Base-by-base conservation (phyloP, 129 eudicot species). In the Centrapalus pauciflorus region DNA sequence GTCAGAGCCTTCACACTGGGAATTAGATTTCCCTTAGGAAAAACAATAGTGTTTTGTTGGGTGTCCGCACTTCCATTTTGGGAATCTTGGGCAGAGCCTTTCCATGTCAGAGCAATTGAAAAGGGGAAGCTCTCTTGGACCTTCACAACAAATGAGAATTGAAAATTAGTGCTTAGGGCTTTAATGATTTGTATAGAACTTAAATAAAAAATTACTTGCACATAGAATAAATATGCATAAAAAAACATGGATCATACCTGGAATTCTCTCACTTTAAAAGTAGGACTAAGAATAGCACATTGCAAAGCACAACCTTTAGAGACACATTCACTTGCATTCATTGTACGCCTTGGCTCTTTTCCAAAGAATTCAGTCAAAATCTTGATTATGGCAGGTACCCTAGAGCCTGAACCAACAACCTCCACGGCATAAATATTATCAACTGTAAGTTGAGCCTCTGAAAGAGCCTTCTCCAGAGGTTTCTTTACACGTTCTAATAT, bases 321-420 rank as follows among this genome's bases (percentile, higher is more conserved):
- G 28, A 92, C 96, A 72, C 96, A 92, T 68, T 93, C 98, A 72
- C 96, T 93, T 10, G 96, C 98, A 27, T 88, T 93, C 98, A 88
- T 92, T 43, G 98, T 88, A 17, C 98, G 87, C 61, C 96, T 81
- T 4, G 98, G 96, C 63, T 93, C 98, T 79, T 93, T 93, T 24
- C 92, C 95, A 19, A 92, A 92, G 64, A 88, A 92, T 62, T 92
- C 98, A 0, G 95, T 79, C 85, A 92, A 73, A 17, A 92, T 92
- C 84, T 76, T 88, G 37, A 92, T 79, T 0, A 92, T 67, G 0
- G 98, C 96, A 62, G 98, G 98, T 9, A 92, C 91, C 45, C 98
- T 80, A 17, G 98, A 92, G 20, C 95, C 90, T 27, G 98, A 93
- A 54, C 98, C 98, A 64, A 88, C 96, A 72, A 93, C 95, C 79